Evolutionary conservation across 352 stramenopile species (phyloP).

Genomic region (Phytophthora macrochlamydospora): DNA sequence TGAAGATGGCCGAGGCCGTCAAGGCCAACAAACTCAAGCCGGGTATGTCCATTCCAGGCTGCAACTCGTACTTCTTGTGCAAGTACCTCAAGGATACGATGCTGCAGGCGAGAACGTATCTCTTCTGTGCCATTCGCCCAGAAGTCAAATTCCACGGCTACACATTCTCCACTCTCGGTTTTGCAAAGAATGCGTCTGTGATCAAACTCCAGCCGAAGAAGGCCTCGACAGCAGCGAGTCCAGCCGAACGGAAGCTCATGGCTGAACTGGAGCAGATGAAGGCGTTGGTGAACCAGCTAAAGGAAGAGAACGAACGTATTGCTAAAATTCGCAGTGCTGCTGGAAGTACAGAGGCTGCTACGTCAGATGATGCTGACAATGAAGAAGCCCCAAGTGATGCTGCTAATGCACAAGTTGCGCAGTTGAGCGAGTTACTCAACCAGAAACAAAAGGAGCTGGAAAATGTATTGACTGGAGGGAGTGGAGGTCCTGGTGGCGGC

Average conservation of each 20-base stretch:
- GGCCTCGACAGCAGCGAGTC: slow-evolving; percentile 85
- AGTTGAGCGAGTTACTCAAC: slow-evolving; percentile 69
- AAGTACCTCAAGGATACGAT: slow-evolving; percentile 97
- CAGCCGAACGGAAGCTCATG: slow-evolving; percentile 94
- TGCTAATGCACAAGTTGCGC: slow-evolving; percentile 43
- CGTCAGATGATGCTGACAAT: background rate
- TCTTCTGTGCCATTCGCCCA: slow-evolving; percentile 94
- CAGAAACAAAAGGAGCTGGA: slow-evolving; percentile 78
- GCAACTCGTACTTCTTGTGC: slow-evolving; percentile 95
- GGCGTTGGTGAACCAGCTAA: slow-evolving; percentile 79
- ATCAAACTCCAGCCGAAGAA: slow-evolving; percentile 97
- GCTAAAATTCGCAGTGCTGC: slow-evolving; percentile 49
- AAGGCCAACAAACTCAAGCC: slow-evolving; percentile 95
- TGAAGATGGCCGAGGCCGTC: slow-evolving; percentile 96
- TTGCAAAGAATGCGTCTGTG: slow-evolving; percentile 94
- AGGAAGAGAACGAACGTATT: slow-evolving; percentile 84
- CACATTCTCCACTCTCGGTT: slow-evolving; percentile 94
- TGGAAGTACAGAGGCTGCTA: slow-evolving; percentile 19
- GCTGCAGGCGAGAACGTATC: slow-evolving; percentile 92
- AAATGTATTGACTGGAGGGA: slow-evolving; percentile 64
- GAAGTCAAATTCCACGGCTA: slow-evolving; percentile 94
- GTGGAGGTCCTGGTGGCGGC: slow-evolving; percentile 32
- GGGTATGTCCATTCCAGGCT: slow-evolving; percentile 92
- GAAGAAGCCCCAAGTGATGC: slow-evolving; percentile 26
- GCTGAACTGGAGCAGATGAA: slow-evolving; percentile 95